Evolutionary conservation across 2,329 filamentous ascomycete genomes (phyloP), one percentile per base, ranked within the genome.

Genomic region (Exophiala sp.): DNA sequence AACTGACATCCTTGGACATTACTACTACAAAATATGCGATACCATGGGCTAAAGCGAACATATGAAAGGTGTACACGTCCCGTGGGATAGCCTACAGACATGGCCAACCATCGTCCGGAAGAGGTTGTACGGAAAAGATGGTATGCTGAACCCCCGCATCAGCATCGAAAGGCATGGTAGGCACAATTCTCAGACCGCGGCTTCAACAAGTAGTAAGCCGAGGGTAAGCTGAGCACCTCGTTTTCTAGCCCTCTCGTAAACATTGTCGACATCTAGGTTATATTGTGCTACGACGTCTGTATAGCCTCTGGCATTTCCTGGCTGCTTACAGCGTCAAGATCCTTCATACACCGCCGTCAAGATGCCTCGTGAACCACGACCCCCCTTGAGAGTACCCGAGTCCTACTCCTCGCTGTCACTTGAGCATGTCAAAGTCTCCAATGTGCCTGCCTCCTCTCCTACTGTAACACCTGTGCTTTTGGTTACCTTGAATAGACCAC

Each of bases 401-500:
- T 68, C 67, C 16, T 70, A 70, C 48, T 60, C 66, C 44, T 57
- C 59, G 9, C 61, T 69, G 3, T 53, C 56, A 24, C 45, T 58
- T 13, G 46, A 60, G 5, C 62, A 69, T 46, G 64, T 71, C 56
- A 62, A 60, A 43, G 58, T 70, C 51, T 64, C 64, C 4, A 67
- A 71, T 46, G 62, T 70, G 34, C 69, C 68, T 4, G 58, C 59
- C 0, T 66, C 63, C 21, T 79, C 82, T 0, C 64, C 74, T 9
- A 68, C 73, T 2, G 75, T 78, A 11, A 85, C 82, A 1, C 75
- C 76, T 13, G 74, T 85, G 44, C 73, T 87, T 43, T 65, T 86
- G 55, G 65, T 86, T 27, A 78, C 78, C 1, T 75, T 87, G 34
- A 73, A 84, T 68, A 79, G 85, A 14, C 84, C 83, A 0, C 65